Evolutionary conservation across 192 early-diverging fungal genomes (phyloP), one percentile per base, ranked within the genome.

Genomic region (Linnemannia elongata): DNA sequence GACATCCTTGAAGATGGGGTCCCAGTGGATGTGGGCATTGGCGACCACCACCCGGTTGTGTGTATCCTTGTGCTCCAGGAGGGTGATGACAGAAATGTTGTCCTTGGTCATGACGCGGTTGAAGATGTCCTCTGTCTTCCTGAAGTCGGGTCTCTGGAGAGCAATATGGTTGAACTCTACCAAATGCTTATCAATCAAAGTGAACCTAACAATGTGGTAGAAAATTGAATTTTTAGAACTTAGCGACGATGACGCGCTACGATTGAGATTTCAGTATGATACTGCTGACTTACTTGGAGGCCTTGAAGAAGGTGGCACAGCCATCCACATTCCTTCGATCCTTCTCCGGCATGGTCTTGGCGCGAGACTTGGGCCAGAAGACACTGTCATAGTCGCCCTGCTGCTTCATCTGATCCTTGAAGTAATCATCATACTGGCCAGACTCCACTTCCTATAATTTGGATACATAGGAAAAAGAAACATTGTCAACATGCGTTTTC

Each of bases 61-160:
- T 8, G 91, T 94, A 68, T 95, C 93, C 87, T 95, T 96, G 79
- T 94, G 91, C 82, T 97, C 94, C 77, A 99, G 90, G 57, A 98
- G 87, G 12, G 93, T 90, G 72, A 97, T 91, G 15, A 96, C 91
- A 22, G 95, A 95, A 78, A 99, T 95, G 85, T 99, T 99, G 90
- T 99, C 97, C 88, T 98, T 97, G 74, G 96, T 94, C 95, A 97
- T 97, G 30, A 99, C 96, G 27, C 97, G 94, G 87, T 99, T 97
- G 88, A 97, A 97, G 57, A 98, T 93, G 87, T 98, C 97, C 42
- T 96, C 97, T 39, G 93, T 94, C 82, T 96, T 94, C 52, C 95
- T 94, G 54, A 97, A 94, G 82, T 98, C 97, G 36, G 94, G 92
- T 78, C 95, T 89, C 70, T 93, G 92, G 89, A 98, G 92, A 18